A percentile compares a stretch with the other conserved stretches of the same genome.
These are phyloP conservation scores for Cladophialophora yegresii DNA, from an alignment of 2,329 filamentous ascomycete species.

Conservation along the genomic window DNA sequence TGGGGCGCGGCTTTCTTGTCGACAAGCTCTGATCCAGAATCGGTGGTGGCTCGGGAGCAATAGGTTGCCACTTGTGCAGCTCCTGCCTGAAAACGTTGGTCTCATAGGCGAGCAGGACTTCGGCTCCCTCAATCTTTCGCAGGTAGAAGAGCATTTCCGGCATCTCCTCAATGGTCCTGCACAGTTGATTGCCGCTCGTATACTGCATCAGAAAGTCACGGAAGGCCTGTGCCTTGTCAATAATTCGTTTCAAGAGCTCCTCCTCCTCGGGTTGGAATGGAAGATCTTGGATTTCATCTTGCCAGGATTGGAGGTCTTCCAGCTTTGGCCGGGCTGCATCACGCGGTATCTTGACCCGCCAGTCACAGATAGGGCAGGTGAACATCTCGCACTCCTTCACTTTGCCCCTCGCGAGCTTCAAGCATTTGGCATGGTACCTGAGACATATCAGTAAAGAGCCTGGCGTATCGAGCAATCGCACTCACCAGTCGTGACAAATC, in stretches of 20 bases:
- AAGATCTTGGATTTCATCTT: conserved; percentile 74
- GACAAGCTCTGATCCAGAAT: conserved; percentile 84
- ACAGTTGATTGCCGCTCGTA: conserved; percentile 68
- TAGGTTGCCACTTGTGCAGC: conserved; percentile 89
- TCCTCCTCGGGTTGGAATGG: conserved; percentile 98
- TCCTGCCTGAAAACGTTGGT: conserved; percentile 98
- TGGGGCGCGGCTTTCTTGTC: conserved; percentile 91
- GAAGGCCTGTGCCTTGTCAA: conserved; percentile 81
- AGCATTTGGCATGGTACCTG: conserved; percentile 95
- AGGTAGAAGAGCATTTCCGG: conserved; percentile 92
- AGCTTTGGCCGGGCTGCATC: conserved; percentile 94
- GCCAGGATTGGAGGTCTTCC: conserved; percentile 81
- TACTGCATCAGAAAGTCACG: conserved; percentile 77
- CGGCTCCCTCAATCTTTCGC: conserved; percentile 94
- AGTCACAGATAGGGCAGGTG: conserved; percentile 96
- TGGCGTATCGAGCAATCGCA: conserved; percentile 26
- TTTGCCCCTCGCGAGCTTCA: conserved; percentile 96
- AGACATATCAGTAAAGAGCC: conserved; percentile 37
- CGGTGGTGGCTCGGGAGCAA: conserved; percentile 81
- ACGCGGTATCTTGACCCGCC: conserved; percentile 92
- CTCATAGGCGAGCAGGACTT: conserved; percentile 85
- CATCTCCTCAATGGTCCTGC: conserved; percentile 80
- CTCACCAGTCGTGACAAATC: conserved; percentile 93
- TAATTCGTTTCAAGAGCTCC: conserved; percentile 78
- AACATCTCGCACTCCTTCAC: conserved; percentile 99